These are phyloP conservation scores for Aspergillus sclerotiicarbonarius DNA, from an alignment of 495 filamentous ascomycete genomes.

Conservation along the genomic window DNA sequence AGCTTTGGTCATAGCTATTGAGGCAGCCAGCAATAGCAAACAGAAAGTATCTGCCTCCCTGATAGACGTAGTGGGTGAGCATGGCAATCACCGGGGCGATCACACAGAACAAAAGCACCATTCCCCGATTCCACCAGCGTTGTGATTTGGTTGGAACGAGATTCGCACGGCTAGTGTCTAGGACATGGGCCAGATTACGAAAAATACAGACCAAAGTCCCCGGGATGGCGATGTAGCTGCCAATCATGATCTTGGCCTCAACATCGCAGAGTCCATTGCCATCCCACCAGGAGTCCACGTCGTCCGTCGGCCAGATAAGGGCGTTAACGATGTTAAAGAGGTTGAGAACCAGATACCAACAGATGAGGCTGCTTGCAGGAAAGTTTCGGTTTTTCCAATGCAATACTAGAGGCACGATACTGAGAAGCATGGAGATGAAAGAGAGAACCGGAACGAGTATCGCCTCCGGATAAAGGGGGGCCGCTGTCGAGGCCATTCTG, in stretches of 20 bases:
- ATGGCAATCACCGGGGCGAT: conserved; percentile 64
- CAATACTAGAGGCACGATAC: conserved; percentile 40
- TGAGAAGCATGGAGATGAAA: conserved; percentile 54
- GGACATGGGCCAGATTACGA: conserved; percentile 63
- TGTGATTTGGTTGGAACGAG: conserved; percentile 53
- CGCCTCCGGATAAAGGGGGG: conserved; percentile 27
- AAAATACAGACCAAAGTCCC: conserved; percentile 65
- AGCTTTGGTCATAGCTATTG: conserved; percentile 62
- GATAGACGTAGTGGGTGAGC: conserved; percentile 65
- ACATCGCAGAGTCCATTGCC: conserved; percentile 82
- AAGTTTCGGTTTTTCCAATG: conserved; percentile 45
- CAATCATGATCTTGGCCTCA: conserved; percentile 67
- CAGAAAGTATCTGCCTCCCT: conserved; percentile 69
- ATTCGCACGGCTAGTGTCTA: conserved; percentile 63
- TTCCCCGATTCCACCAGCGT: conserved; percentile 47
- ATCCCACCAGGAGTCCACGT: conserved; percentile 65
- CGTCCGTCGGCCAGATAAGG: conserved; percentile 75
- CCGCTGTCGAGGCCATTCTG: conserved; percentile 7
- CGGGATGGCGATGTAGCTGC: conserved; percentile 62
- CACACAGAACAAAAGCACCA: conserved; percentile 70
- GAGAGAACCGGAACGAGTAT: conserved; percentile 51
- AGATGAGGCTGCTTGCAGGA: conserved; percentile 57
- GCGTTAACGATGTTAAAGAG: conserved; percentile 71
- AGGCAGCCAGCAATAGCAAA: conserved; percentile 72
- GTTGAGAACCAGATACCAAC: conserved; percentile 64